phyloP scores from a whole-genome alignment of 352 stramenopile species.

The Phytophthora uliginosa region DNA sequence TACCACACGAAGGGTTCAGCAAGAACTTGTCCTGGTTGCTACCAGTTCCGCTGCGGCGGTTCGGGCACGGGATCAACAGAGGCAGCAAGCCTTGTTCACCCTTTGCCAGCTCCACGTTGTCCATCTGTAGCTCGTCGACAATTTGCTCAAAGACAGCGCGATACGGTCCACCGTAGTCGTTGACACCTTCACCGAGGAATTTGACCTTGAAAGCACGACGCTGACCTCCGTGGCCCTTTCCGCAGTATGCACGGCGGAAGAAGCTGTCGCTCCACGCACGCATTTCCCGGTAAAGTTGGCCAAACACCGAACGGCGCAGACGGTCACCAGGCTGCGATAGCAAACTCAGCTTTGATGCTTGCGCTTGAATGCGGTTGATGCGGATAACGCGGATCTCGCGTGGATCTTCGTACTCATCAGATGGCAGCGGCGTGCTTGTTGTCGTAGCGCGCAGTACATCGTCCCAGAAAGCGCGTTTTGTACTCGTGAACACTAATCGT shows the following conservation, averaged over 20 bases:
- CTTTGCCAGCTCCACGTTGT: conserved; percentile 89
- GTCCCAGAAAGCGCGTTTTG: conserved; percentile 96
- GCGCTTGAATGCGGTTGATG: conserved; percentile 97
- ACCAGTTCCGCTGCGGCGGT: conserved; percentile 86
- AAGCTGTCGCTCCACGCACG: conserved; percentile 95
- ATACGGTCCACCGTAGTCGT: conserved; percentile 99
- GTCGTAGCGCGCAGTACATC: conserved; percentile 96
- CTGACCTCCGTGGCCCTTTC: conserved; percentile 98
- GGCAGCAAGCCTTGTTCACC: conserved; percentile 89
- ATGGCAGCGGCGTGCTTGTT: conserved; percentile 96
- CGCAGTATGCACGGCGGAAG: conserved; percentile 97
- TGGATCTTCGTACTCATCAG: conserved; percentile 99
- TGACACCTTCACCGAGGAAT: conserved; percentile 98
- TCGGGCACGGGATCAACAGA: conserved; percentile 91
- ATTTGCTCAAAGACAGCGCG: conserved; percentile 98
- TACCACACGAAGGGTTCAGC: conserved; percentile 87
- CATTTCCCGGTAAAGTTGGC: conserved; percentile 98
- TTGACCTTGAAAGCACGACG: conserved; percentile 99
- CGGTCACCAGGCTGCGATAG: conserved; percentile 90
- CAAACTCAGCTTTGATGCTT: conserved; percentile 89
- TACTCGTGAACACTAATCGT: conserved; percentile 91
- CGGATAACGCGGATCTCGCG: conserved; percentile 98
- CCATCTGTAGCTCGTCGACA: conserved; percentile 95
- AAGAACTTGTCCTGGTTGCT: conserved; percentile 95
- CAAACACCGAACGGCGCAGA: conserved; percentile 96